Evolutionary conservation across 345 rosid genomes (phyloP).

Genomic region (Excoecaria cochinchinensis): DNA sequence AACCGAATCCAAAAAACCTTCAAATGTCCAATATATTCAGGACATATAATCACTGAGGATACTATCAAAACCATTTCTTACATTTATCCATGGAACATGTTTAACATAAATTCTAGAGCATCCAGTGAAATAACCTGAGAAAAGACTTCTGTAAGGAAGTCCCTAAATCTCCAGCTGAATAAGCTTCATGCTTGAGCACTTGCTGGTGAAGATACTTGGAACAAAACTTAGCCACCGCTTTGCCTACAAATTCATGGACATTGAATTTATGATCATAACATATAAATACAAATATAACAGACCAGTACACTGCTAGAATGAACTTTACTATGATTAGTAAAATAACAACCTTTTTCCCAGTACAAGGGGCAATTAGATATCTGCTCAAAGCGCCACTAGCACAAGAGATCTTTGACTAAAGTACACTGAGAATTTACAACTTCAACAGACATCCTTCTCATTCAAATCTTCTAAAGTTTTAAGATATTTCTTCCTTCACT

Average conservation of each 20-base stretch:
- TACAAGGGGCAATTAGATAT: slow-evolving; percentile 1
- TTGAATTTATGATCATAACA: neutral
- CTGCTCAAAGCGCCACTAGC: neutral
- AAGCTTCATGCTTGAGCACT: slow-evolving; percentile 65
- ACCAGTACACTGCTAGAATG: neutral
- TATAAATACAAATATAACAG: neutral
- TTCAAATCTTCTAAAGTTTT: neutral
- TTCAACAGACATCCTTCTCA: neutral
- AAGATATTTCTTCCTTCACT: neutral
- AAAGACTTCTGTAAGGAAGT: slow-evolving; percentile 70
- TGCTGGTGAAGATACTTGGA: slow-evolving; percentile 89
- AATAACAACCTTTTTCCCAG: neutral
- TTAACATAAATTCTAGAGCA: neutral
- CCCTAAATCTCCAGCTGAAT: slow-evolving; percentile 65
- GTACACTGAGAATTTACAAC: neutral
- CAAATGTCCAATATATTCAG: neutral
- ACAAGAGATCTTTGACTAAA: neutral
- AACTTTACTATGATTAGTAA: neutral
- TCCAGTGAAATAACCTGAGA: slow-evolving; percentile 54
- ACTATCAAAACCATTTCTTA: neutral
- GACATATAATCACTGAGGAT: neutral
- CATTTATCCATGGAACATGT: neutral
- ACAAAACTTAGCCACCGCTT: slow-evolving; percentile 87
- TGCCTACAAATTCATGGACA: slow-evolving; percentile 48
- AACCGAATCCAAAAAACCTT: neutral